phyloP scores from a whole-genome alignment of 768 basidiomycete species.

The Termitomyces sp. region DNA sequence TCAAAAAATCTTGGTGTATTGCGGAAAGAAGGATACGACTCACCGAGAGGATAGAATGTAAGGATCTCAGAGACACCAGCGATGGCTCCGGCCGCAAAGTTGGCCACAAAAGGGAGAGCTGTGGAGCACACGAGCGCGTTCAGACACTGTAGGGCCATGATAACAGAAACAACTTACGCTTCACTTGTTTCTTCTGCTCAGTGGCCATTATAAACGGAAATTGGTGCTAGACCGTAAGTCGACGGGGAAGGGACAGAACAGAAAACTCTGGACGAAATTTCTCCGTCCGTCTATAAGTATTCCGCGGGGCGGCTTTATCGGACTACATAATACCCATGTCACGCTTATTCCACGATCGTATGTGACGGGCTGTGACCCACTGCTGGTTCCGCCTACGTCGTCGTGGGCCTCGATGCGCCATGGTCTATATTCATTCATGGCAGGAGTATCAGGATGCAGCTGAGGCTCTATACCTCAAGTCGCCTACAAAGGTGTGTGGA shows the following conservation, averaged over 20 bases:
- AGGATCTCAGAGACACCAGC: slow-evolving; percentile 86
- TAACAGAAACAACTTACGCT: slow-evolving; percentile 9
- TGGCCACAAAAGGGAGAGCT: slow-evolving; percentile 86
- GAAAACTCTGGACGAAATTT: slow-evolving; percentile 7
- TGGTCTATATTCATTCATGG: slow-evolving; percentile 91
- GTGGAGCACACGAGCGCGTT: slow-evolving; percentile 7
- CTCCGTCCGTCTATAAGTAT: not conserved
- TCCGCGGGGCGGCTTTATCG: slow-evolving; percentile 19
- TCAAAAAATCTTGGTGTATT: not conserved
- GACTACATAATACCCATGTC: too few relatives aligned
- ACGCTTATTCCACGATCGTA: too few relatives aligned
- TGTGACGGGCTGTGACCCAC: slow-evolving; percentile 15
- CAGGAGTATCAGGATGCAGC: slow-evolving; percentile 89
- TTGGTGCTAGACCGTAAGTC: not conserved
- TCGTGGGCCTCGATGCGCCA: slow-evolving; percentile 44
- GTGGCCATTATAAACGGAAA: slow-evolving; percentile 17
- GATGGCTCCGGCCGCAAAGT: slow-evolving; percentile 93
- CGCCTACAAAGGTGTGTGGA: slow-evolving; percentile 66
- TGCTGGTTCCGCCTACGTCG: slow-evolving; percentile 14
- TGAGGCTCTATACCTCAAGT: slow-evolving; percentile 76
- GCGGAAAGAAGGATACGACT: slow-evolving; percentile 20
- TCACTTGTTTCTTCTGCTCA: slow-evolving; percentile 29
- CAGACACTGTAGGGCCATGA: not conserved
- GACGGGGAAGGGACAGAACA: slow-evolving; percentile 1
- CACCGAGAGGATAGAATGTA: slow-evolving; percentile 89